Conservation (phyloP, 495 filamentous ascomycete species). For the Penicillium lagena region DNA sequence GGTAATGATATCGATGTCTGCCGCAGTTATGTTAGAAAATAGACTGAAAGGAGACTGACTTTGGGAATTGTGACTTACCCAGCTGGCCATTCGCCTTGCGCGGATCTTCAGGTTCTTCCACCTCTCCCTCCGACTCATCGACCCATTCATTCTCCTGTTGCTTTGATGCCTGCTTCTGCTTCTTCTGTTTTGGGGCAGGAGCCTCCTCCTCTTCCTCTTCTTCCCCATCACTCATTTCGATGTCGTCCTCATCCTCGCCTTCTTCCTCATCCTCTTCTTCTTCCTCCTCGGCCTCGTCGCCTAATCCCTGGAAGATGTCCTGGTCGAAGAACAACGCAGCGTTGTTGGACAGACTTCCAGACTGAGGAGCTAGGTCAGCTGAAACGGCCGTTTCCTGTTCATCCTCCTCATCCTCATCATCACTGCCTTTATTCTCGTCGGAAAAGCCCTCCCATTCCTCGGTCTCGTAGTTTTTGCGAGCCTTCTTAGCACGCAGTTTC, state of each 20-base stretch:
- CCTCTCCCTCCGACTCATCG: constrained; percentile 47
- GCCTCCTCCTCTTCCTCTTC: constrained; percentile 9
- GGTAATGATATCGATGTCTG: constrained; percentile 96
- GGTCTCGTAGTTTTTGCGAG: constrained; percentile 73
- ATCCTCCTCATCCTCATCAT: constrained; percentile 49
- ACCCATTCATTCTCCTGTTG: constrained; percentile 53
- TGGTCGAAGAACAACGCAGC: constrained; percentile 90
- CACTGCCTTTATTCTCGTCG: constrained; percentile 50
- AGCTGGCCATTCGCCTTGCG: constrained; percentile 61
- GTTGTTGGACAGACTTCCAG: constrained; percentile 64
- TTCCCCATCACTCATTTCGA: constrained; percentile 18
- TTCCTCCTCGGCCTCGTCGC: constrained; percentile 41
- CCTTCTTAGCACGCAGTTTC: constrained; percentile 84
- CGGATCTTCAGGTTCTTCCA: constrained; percentile 62
- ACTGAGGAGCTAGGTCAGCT: constrained; percentile 37
- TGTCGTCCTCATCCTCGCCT: constrained; percentile 37
- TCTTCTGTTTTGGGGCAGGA: constrained; percentile 6
- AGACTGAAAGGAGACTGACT: too few species aligned
- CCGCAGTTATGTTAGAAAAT: too few species aligned
- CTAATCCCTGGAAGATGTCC: constrained; percentile 84
- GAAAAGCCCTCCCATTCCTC: constrained; percentile 91
- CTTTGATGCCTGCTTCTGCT: constrained; percentile 22
- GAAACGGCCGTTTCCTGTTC: constrained; percentile 43
- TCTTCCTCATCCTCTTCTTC: constrained; percentile 32
- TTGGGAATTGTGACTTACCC: constrained; percentile 41